These are phyloP conservation scores for Phaffia rhodozyma DNA, from an alignment of 1,284 basidiomycete genomes.

Conservation along the genomic window DNA sequence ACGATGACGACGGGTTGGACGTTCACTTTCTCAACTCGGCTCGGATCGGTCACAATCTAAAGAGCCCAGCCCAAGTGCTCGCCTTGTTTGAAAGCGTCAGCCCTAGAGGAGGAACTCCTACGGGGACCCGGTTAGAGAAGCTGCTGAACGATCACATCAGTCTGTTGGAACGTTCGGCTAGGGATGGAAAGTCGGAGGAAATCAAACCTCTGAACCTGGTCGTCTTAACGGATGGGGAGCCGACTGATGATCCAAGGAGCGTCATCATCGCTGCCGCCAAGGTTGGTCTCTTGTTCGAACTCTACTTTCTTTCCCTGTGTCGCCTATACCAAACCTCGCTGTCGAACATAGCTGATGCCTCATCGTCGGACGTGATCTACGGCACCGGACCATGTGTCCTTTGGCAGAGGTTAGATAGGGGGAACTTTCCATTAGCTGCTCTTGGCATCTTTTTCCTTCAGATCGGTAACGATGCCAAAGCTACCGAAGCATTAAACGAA, in stretches of 20 bases:
- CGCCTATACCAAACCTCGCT: neutral
- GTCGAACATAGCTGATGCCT: constrained; percentile 39
- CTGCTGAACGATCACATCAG: constrained; percentile 3
- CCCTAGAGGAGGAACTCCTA: constrained; percentile 30
- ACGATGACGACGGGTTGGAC: constrained; percentile 32
- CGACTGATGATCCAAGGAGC: constrained; percentile 37
- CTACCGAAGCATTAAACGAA: constrained; percentile 40
- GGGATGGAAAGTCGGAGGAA: constrained; percentile 15
- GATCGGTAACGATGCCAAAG: constrained; percentile 37
- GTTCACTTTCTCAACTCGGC: constrained; percentile 34
- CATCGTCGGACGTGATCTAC: constrained; percentile 23
- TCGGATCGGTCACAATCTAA: constrained; percentile 30
- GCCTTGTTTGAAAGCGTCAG: constrained; percentile 31
- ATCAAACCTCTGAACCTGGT: constrained; percentile 51
- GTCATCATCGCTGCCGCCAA: constrained; percentile 43
- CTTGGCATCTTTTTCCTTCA: constrained; percentile 52
- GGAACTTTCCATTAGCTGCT: constrained; percentile 41
- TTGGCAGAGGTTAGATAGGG: constrained; percentile 40
- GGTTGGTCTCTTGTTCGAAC: neutral
- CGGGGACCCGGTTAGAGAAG: constrained; percentile 6
- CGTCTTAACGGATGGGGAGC: constrained; percentile 50
- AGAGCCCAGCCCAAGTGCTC: constrained; percentile 29
- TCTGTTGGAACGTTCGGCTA: neutral
- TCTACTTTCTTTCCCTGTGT: no score
- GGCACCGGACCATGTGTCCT: neutral